phyloP scores from a whole-genome alignment of 495 filamentous ascomycete genomes.

The Bombardia bombarda region DNA sequence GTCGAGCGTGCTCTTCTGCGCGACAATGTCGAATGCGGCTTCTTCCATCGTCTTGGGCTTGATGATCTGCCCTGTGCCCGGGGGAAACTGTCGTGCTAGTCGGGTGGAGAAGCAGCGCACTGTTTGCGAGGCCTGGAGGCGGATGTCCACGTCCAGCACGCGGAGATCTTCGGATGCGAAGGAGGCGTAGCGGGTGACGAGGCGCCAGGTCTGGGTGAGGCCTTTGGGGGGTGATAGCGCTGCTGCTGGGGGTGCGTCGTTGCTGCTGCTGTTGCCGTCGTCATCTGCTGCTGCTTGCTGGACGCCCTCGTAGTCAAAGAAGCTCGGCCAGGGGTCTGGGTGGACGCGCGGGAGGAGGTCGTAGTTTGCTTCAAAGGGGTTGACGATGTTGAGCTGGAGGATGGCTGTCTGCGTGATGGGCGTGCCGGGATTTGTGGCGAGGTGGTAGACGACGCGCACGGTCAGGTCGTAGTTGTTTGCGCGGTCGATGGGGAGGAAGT shows the following conservation, averaged over 20 bases:
- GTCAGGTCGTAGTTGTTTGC: conserved; percentile 61
- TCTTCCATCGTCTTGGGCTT: conserved; percentile 57
- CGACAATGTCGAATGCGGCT: conserved; percentile 59
- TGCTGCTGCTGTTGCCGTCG: too few species aligned
- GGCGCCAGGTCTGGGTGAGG: conserved; percentile 71
- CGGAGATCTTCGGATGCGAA: conserved; percentile 64
- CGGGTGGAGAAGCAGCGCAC: conserved; percentile 28
- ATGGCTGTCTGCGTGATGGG: conserved; percentile 65
- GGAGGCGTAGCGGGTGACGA: conserved; percentile 63
- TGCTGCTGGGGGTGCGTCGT: not conserved
- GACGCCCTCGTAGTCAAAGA: conserved; percentile 53
- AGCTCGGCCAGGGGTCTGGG: conserved; percentile 73
- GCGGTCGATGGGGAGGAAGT: conserved; percentile 39
- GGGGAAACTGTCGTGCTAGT: too few species aligned
- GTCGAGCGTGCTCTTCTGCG: conserved; percentile 68
- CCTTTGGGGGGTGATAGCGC: conserved; percentile 36
- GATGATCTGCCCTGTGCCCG: conserved; percentile 22
- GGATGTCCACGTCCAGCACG: conserved; percentile 55
- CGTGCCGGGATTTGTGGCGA: conserved; percentile 75
- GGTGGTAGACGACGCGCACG: conserved; percentile 65
- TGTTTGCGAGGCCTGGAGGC: conserved; percentile 46
- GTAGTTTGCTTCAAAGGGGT: conserved; percentile 83
- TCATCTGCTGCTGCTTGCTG: too few species aligned
- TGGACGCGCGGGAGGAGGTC: conserved; percentile 73
- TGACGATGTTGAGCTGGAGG: conserved; percentile 61